These are phyloP conservation scores for Lecanicillium sp. DNA, from an alignment of 2,329 filamentous ascomycete genomes.

Conservation along the genomic window DNA sequence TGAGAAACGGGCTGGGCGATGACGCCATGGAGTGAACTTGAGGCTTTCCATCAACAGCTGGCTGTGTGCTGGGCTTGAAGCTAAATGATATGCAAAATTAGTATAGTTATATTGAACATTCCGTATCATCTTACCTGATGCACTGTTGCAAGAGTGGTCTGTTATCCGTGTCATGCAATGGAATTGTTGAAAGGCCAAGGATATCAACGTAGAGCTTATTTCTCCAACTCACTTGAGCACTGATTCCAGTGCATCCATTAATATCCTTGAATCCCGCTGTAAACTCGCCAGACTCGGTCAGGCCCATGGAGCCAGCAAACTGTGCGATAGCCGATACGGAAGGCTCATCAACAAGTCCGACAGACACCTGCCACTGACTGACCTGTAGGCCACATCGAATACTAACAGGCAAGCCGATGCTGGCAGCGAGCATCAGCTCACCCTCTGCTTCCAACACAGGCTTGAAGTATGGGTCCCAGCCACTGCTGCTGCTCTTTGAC, in stretches of 20 bases:
- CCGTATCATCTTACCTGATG: too few species aligned
- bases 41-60: too few species aligned
- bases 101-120: too few species aligned
- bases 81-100: too few species aligned
- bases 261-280: conserved; percentile 13
- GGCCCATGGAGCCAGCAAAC: conserved; percentile 11
- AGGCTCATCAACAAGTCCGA: conserved; percentile 19
- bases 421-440: conserved; percentile 16
- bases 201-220: conserved; percentile 17
- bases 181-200: conserved; percentile 3
- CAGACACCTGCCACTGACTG: conserved; percentile 12
- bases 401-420: conserved; percentile 20
- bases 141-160: too few species aligned
- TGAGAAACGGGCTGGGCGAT: too few species aligned
- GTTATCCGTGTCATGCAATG: background rate
- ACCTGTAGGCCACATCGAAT: conserved; percentile 18
- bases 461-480: conserved; percentile 20
- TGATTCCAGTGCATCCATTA: conserved; percentile 19
- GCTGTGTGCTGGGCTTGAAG: too few species aligned
- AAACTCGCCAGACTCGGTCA: conserved; percentile 8
- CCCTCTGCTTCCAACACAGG: conserved; percentile 21
- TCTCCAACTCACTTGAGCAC: conserved; percentile 19
- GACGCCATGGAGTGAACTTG: too few species aligned
- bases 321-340: conserved; percentile 17
- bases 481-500: conserved; percentile 11